Base-by-base conservation (phyloP, 129 eudicot species). In the Saussurea involucrata region DNA sequence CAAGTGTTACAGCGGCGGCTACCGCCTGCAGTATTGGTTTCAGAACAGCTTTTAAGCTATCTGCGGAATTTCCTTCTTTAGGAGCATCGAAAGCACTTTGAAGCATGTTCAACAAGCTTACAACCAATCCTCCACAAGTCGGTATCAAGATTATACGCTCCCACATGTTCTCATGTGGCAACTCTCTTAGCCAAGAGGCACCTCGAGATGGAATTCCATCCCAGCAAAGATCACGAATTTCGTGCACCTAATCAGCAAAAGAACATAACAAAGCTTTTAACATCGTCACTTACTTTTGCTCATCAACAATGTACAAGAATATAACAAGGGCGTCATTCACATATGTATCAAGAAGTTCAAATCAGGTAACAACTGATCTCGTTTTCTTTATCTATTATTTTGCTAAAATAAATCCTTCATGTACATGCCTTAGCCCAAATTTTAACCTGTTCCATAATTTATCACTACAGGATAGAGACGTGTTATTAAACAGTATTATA, bases 1-100 rank as follows among this genome's bases (percentile, higher is more conserved):
- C 98, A 28, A 94, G 87, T 72, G 98, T 94, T 24, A 94, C 82
- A 72, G 97, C 90, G 71, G 98, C 98, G 69, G 97, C 91, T 61
- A 89, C 17, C 1, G 92, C 80, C 86, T 87, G 89, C 68, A 91
- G 69, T 73, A 93, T 46, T 66, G 93, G 97, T 70, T 84, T 77
- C 73, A 88, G 55, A 72, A 75, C 84, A 66, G 78, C 83, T 75
- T 81, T 88, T 55, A 90, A n/a, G 7, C 57, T 80, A 66, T 75
- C 76, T 44, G 71, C 27, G 61, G 66, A 72, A 64, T 55, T 63
- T 72, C 80, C 88, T 78, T 82, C 78, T 6, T 57, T 66, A 68
- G 88, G 78, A 32, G 24, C 84, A 73, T 94, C 85, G 29, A 86
- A 61, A 71, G 83, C 66, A 63, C 77, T 85, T 78, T 80, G 86